Conservation (phyloP, 2,329 filamentous ascomycete species). For the Cercospora brassicicola region DNA sequence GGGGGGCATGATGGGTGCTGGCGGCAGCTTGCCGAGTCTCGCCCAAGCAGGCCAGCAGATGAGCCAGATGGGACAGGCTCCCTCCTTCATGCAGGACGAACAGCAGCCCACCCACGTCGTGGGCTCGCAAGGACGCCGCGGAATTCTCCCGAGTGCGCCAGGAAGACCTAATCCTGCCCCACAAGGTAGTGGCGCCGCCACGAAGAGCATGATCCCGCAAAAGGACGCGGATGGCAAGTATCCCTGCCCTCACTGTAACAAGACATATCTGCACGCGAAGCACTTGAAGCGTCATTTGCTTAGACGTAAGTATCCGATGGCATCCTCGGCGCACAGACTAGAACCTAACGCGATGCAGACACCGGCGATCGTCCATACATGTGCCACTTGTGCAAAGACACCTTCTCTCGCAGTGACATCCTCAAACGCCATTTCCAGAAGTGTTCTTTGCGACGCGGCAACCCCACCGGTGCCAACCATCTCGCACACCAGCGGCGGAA, state of each 20-base stretch:
- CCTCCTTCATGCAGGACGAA: slow-evolving; percentile 41
- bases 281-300: slow-evolving; percentile 95
- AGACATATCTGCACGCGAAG: slow-evolving; percentile 96
- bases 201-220: slow-evolving; percentile 82
- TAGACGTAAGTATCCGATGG: slow-evolving; percentile 70
- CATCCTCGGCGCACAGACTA: neutral
- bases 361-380: slow-evolving; percentile 97
- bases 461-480: slow-evolving; percentile 92
- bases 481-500: slow-evolving; percentile 66
- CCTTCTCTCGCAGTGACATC: slow-evolving; percentile 96
- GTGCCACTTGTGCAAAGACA: slow-evolving; percentile 96
- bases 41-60: slow-evolving; percentile 33
- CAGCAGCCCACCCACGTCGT: slow-evolving; percentile 80
- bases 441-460: slow-evolving; percentile 93
- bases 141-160: slow-evolving; percentile 86
- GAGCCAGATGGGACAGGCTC: slow-evolving; percentile 36
- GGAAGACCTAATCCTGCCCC: slow-evolving; percentile 77
- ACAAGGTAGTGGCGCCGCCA: slow-evolving; percentile 56
- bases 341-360: slow-evolving; percentile 59
- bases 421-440: slow-evolving; percentile 99
- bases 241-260: slow-evolving; percentile 95
- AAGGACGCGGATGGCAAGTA: slow-evolving; percentile 98
- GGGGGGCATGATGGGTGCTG: slow-evolving; percentile 41
- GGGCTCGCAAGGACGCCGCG: slow-evolving; percentile 87
- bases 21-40: slow-evolving; percentile 40